Evolutionary conservation across 352 stramenopile species (phyloP).

Genomic region (Phytophthora chlamydospora): DNA sequence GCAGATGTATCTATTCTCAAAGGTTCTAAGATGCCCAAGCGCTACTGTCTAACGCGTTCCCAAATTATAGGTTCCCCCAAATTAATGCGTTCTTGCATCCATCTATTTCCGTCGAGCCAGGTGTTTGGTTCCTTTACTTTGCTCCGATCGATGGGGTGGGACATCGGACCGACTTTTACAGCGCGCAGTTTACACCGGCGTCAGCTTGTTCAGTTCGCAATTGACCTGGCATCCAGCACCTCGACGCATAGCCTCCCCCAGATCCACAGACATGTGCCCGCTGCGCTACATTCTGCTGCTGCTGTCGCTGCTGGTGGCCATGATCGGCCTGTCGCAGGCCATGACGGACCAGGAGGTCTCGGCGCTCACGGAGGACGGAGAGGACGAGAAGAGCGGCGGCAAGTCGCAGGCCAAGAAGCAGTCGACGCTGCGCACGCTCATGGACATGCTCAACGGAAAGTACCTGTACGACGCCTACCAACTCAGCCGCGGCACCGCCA

Average conservation of each 20-base stretch:
- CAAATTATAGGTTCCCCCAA: neutral
- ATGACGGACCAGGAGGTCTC: slow-evolving; percentile 76
- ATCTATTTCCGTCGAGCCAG: slow-evolving; percentile 30
- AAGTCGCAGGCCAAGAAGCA: slow-evolving; percentile 51
- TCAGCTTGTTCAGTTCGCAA: slow-evolving; percentile 30
- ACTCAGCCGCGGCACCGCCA: slow-evolving; percentile 46
- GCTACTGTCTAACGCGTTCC: too few species aligned
- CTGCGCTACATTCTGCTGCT: slow-evolving; percentile 88
- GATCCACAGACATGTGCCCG: slow-evolving; percentile 62
- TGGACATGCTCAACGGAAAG: slow-evolving; percentile 90
- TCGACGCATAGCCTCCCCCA: neutral
- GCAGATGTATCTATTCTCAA: neutral
- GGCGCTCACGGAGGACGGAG: slow-evolving; percentile 57
- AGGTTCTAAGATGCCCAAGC: neutral
- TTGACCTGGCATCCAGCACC: slow-evolving; percentile 8
- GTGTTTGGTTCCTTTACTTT: slow-evolving; percentile 30
- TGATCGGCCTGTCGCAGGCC: slow-evolving; percentile 84
- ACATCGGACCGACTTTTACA: slow-evolving; percentile 24
- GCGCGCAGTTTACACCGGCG: slow-evolving; percentile 16
- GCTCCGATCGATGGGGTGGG: slow-evolving; percentile 18
- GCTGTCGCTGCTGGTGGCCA: slow-evolving; percentile 83
- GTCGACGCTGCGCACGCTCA: slow-evolving; percentile 72
- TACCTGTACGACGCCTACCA: slow-evolving; percentile 90
- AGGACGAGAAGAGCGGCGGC: slow-evolving; percentile 58
- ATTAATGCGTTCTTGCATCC: neutral